Conservation (phyloP, 1,284 basidiomycete species). For the Hymenochaete sp. region DNA sequence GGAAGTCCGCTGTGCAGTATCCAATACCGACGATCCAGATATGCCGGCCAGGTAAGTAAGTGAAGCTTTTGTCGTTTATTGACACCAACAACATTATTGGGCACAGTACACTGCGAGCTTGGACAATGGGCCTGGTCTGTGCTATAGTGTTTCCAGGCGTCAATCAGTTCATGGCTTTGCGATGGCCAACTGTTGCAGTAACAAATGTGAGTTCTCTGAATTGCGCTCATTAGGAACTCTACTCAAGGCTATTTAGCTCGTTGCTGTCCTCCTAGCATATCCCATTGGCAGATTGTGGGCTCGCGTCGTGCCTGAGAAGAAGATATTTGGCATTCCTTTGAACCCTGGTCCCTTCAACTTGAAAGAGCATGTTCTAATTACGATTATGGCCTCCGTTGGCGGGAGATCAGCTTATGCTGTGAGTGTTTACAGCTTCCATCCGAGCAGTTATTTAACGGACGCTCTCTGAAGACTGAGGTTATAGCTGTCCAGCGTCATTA, state of each 20-base stretch:
- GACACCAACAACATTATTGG: conserved; percentile 1
- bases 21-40: conserved; percentile 20
- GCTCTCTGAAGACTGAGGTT: conserved; percentile 42
- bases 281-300: conserved; percentile 24
- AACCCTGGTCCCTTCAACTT: conserved; percentile 31
- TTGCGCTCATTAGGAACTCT: conserved; percentile 22
- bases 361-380: conserved; percentile 24
- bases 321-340: conserved; percentile 21
- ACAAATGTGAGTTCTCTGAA: conserved; percentile 12
- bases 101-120: conserved; percentile 28
- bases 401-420: conserved; percentile 29
- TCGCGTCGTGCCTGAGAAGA: conserved; percentile 21
- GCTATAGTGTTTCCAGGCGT: conserved; percentile 25
- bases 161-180: conserved; percentile 30
- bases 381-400: conserved; percentile 33
- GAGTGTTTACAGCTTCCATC: background rate
- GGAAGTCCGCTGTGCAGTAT: conserved; percentile 20
- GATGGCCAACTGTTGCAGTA: conserved; percentile 22
- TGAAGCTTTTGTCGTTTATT: background rate
- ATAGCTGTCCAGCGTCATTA: conserved; percentile 54
- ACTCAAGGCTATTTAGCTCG: conserved; percentile 15
- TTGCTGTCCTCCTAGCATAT: conserved; percentile 23
- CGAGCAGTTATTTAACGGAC: background rate
- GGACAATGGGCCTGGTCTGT: conserved; percentile 30
- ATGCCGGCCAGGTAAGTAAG: conserved; percentile 13